These are phyloP conservation scores for Leptographium procerum DNA, from an alignment of 2,329 filamentous ascomycete species.

Conservation along the genomic window DNA sequence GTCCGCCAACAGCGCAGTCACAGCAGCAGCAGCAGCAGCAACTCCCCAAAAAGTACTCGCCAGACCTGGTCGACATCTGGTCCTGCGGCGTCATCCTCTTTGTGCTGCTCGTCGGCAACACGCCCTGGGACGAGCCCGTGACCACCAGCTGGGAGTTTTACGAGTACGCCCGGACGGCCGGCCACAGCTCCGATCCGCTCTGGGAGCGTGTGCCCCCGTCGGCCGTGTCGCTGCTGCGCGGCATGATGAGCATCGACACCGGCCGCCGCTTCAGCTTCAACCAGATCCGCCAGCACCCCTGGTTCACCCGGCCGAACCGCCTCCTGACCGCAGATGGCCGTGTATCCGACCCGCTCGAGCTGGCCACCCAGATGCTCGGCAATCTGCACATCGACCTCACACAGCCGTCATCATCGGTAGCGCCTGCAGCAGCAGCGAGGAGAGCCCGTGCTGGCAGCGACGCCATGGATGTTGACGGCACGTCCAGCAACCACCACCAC, in stretches of 20 bases:
- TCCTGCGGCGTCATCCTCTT: constrained; percentile 97
- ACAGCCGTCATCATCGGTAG: constrained; percentile 41
- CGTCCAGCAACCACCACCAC: background rate
- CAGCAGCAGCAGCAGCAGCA: background rate
- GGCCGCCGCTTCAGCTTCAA: constrained; percentile 70
- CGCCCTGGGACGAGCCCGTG: constrained; percentile 92
- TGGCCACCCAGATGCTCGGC: constrained; percentile 94
- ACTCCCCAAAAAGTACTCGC: constrained; percentile 46
- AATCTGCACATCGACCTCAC: constrained; percentile 81
- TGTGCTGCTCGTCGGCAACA: constrained; percentile 88
- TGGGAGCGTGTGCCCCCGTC: constrained; percentile 70
- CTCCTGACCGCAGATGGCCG: constrained; percentile 65
- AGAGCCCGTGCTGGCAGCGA: constrained; percentile 25
- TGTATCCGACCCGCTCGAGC: constrained; percentile 63
- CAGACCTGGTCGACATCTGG: constrained; percentile 88
- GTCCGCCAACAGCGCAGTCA: constrained; percentile 29
- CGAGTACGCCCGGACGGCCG: constrained; percentile 70
- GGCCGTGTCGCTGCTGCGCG: constrained; percentile 71
- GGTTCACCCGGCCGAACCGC: constrained; percentile 78
- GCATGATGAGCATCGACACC: constrained; percentile 81
- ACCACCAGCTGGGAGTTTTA: constrained; percentile 73
- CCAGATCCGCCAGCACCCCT: constrained; percentile 81
- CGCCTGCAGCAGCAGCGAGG: constrained; percentile 27
- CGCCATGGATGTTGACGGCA: constrained; percentile 49
- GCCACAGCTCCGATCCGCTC: constrained; percentile 72